Evolutionary conservation across 2,329 filamentous ascomycete species (phyloP).

Genomic region (Mollisiaceae sp.): DNA sequence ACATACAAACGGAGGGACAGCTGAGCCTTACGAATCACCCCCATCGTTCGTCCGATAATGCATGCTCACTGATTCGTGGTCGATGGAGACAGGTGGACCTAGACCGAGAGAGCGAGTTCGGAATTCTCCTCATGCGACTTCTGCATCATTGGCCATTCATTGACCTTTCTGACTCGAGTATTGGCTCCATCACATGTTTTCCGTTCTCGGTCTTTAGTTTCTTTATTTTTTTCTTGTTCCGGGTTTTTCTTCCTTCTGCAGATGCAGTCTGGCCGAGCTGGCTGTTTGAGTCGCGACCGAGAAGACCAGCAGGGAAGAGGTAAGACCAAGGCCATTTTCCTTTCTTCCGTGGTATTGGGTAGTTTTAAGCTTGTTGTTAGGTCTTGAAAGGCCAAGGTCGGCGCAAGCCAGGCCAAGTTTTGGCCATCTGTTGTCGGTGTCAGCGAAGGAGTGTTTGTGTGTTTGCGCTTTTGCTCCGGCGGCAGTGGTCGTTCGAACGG

Average conservation of each 20-base stretch:
- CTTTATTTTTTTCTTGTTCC: background rate
- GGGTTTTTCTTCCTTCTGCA: constrained; percentile 1
- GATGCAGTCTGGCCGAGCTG: background rate
- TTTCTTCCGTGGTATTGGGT: constrained; percentile 10
- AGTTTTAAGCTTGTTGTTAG: background rate
- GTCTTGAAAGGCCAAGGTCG: background rate
- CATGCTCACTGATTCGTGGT: constrained; percentile 12
- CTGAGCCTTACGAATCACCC: constrained; percentile 6
- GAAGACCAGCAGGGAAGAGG: constrained; percentile 7
- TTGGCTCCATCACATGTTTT: background rate
- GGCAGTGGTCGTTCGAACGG: background rate
- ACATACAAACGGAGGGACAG: background rate
- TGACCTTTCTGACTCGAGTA: background rate
- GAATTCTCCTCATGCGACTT: background rate
- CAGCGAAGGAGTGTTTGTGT: background rate
- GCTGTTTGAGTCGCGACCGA: constrained; percentile 1
- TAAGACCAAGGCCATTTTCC: constrained; percentile 1
- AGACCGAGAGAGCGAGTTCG: background rate
- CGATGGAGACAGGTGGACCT: constrained; percentile 19
- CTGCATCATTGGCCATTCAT: background rate
- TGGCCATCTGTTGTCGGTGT: background rate
- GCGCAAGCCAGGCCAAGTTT: background rate
- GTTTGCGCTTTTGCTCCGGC: constrained; percentile 1
- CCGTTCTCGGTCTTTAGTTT: background rate
- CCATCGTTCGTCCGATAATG: background rate